Evolutionary conservation across 1,284 basidiomycete genomes (phyloP), one percentile per base, ranked within the genome.

Genomic region (Cryptococcus sp.): DNA sequence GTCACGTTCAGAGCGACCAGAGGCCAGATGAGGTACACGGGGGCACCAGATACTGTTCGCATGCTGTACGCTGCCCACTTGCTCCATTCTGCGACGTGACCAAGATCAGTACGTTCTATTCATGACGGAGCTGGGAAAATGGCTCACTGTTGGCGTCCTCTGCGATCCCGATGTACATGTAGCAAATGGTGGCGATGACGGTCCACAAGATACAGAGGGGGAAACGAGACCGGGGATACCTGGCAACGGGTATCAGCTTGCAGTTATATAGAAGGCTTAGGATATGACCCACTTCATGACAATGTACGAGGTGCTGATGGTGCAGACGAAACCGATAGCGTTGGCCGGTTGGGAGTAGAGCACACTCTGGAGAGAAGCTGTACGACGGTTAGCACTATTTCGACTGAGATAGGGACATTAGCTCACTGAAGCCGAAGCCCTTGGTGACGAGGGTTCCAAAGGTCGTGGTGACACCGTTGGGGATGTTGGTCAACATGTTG

Each of bases 1-100:
- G 65, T 67, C 23, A 63, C 59, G 50, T 73, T 73, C 55, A 67
- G 43, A 11, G 61, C 54, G 51, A 73, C 60, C 38, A 73, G 62
- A 0, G 71, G 61, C 71, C 70, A 71, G 30, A 67, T 39, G 19
- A 68, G 47, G 60, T 71, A 71, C 3, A 65, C 64, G 10, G 64
- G 38, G 48, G 61, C 53, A 4, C 62, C 60, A 30, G 61, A 62
- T 10, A 59, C 57, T 5, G 48, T 55, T 27, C 53, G 25, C 40
- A 68, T 64, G n/a, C 61, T 52, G 56, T 66, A 70, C 27, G 47
- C 50, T 7, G 51, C 61, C 69, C 69, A 71, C 17, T 57, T 56
- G 17, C 58, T 46, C 69, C 69, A 71, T 49, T 61, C 45, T 54
- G 42, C 45, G 23, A 5, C 47, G 50, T 13, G 2, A 17, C 25